Evolutionary conservation across 2,329 filamentous ascomycete genomes (phyloP), one percentile per base, ranked within the genome.

Genomic region (Fusarium sp.): DNA sequence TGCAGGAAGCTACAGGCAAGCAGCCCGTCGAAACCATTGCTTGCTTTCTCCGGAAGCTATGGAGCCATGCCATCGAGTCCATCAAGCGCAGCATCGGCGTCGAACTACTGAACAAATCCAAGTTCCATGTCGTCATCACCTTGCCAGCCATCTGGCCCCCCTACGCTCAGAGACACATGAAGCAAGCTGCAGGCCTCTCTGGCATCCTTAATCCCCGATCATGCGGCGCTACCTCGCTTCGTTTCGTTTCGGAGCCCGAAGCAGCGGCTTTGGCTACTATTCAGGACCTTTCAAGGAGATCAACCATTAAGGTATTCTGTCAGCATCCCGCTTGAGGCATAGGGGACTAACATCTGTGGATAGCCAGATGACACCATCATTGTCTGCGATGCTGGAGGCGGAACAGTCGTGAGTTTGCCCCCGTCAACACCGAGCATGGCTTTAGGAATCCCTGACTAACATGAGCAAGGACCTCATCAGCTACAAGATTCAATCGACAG

Each of bases 101-200:
- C 1, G 68, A 2, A 14, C 47, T 1, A 42, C 79, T 4, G 1
- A 82, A 0, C 40, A 78, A 0, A 61, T 66, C 10, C 71, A 76
- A 37, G 0, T 80, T 86, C 7, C 76, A 83, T 2, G 74, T 87
- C 1, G 79, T 86, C 4, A 68, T 85, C 1, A 87, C 86, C 0
- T 31, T 87, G 0, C 86, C 86, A 0, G 85, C 85, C 0, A 86
- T 87, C 6, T 87, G 86, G 85, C 82, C 83, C 0, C 73, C 79
- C 0, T 85, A 84, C 35, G 82, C 83, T 0, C 80, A 81, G 3
- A 50, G 69, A 0, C 65, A 77, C 0, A 87, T 87, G 85, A 73
- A 75, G 1, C 40, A 79, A 0, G 85, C 84, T 0, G 80, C 79
- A 0, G 34, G 62, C 0, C 5, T 29, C 0, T 82, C 85, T 0